These are phyloP conservation scores for Anisodus tanguticus DNA, from an alignment of 257 asterid species.

Conservation along the genomic window DNA sequence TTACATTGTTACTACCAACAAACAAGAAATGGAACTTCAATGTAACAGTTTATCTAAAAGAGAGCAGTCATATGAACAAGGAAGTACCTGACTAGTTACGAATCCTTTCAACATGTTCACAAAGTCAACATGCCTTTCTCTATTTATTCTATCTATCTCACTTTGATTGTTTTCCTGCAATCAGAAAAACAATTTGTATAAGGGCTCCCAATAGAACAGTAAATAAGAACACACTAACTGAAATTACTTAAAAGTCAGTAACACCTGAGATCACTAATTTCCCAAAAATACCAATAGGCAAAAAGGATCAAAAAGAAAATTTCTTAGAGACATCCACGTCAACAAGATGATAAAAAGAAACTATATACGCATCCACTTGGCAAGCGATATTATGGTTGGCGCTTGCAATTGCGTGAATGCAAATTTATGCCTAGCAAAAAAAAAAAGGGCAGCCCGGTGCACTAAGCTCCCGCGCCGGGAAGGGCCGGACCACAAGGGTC, in stretches of 20 bases:
- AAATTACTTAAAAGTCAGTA: not conserved
- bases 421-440: not conserved
- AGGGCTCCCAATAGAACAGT: not conserved
- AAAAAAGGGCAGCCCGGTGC: too few species aligned
- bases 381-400: not conserved
- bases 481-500: too few species aligned
- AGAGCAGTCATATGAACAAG: not conserved
- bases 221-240: conserved; percentile 15
- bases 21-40: not conserved
- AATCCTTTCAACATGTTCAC: conserved; percentile 89
- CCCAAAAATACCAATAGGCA: not conserved
- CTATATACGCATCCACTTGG: not conserved
- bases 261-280: not conserved
- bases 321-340: not conserved
- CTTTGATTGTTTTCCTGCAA: conserved; percentile 86
- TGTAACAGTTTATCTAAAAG: not conserved
- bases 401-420: not conserved
- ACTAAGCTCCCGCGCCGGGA: too few species aligned
- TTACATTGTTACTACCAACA: not conserved
- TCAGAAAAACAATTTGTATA: conserved; percentile 31
- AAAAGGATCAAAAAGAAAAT: not conserved
- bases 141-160: conserved; percentile 82
- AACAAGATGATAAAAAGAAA: conserved; percentile 24
- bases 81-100: conserved; percentile 71
- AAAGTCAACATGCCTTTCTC: conserved; percentile 74